phyloP scores from a whole-genome alignment of 208 protist species.

The Leishmania lainsoni region DNA sequence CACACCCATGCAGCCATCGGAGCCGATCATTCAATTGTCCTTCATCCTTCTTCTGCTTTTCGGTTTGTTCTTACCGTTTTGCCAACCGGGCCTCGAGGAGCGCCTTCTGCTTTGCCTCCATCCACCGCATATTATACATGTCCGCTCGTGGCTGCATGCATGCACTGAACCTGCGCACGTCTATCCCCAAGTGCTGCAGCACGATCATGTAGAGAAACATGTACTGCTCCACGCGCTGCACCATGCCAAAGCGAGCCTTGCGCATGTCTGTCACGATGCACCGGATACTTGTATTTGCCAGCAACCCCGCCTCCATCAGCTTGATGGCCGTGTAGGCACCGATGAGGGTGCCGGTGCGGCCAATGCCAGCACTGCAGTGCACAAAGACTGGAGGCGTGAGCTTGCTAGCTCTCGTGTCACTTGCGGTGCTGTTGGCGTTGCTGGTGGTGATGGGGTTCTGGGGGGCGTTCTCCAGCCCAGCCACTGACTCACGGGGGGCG shows the following conservation, averaged over 20 bases:
- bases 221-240: conserved; percentile 88
- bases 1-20: not conserved
- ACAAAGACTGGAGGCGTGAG: conserved; percentile 51
- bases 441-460: not conserved
- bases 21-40: not conserved
- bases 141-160: conserved; percentile 34
- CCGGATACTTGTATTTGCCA: conserved; percentile 44
- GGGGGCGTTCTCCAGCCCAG: not conserved
- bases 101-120: conserved; percentile 30
- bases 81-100: conserved; percentile 1
- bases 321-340: conserved; percentile 64
- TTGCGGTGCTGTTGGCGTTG: not conserved
- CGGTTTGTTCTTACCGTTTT: not conserved
- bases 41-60: not conserved
- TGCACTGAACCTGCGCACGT: conserved; percentile 25
- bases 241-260: conserved; percentile 70
- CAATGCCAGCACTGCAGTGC: conserved; percentile 89
- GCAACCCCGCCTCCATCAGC: conserved; percentile 30
- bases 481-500: not conserved
- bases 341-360: conserved; percentile 85
- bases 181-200: conserved; percentile 40
- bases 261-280: conserved; percentile 63
- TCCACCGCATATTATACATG: conserved; percentile 27
- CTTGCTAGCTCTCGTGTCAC: not conserved
- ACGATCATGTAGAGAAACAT: conserved; percentile 80